A percentile compares a stretch with the other conserved stretches of the same genome.
These are phyloP conservation scores for Waltergamsia citrina DNA, from an alignment of 2,329 filamentous ascomycete species.

Conservation along the genomic window DNA sequence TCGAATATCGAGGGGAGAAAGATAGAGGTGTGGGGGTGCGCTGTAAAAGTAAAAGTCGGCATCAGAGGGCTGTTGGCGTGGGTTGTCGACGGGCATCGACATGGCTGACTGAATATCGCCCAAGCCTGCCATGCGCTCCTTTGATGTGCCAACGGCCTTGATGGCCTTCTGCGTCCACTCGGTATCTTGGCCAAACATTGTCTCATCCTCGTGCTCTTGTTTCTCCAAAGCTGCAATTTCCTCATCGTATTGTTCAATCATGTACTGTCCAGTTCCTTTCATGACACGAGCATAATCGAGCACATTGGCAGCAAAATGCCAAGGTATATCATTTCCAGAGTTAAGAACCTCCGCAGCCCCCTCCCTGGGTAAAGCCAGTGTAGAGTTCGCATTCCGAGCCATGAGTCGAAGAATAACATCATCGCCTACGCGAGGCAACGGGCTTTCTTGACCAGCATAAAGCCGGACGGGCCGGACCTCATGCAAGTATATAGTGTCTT, in stretches of 20 bases:
- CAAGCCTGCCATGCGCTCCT: conserved; percentile 57
- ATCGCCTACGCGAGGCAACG: conserved; percentile 70
- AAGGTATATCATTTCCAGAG: conserved; percentile 71
- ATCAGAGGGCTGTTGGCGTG: conserved; percentile 19
- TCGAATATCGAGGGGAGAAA: conserved; percentile 83
- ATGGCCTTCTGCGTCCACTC: conserved; percentile 88
- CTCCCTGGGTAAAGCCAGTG: conserved; percentile 79
- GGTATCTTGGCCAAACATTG: conserved; percentile 85
- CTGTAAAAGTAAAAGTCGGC: conserved; percentile 79
- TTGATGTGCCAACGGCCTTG: conserved; percentile 60
- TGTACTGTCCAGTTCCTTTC: conserved; percentile 86
- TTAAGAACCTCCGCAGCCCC: conserved; percentile 59
- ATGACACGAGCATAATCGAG: conserved; percentile 92
- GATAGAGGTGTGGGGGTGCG: conserved; percentile 76
- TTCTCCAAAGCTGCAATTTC: conserved; percentile 66
- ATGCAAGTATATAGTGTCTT: conserved; percentile 84
- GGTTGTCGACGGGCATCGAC: conserved; percentile 5
- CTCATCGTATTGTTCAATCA: conserved; percentile 67
- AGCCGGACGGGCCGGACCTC: conserved; percentile 85
- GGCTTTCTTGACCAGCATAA: conserved; percentile 80
- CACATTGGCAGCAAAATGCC: conserved; percentile 91
- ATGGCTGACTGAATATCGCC: conserved; percentile 9
- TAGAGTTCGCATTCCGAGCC: conserved; percentile 70
- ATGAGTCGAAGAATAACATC: conserved; percentile 87
- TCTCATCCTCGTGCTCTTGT: conserved; percentile 81